phyloP scores from a whole-genome alignment of 2,329 filamentous ascomycete species.

The Pezicula carpinea region DNA sequence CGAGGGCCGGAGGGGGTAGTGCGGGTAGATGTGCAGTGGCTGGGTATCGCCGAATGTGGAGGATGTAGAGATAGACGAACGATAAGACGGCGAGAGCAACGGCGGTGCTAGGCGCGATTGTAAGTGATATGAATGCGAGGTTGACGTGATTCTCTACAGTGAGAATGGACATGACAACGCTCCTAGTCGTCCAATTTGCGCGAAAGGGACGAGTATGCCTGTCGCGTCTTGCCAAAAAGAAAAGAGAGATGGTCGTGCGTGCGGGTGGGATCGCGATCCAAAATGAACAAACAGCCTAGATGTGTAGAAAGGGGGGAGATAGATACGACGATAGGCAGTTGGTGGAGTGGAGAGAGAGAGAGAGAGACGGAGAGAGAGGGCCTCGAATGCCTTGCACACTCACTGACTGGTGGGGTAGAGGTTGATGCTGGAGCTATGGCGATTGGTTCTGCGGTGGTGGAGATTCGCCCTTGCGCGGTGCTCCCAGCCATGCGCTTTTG shows the following conservation, averaged over 20 bases:
- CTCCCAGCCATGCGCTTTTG: background rate
- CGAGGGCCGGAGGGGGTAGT: conserved; percentile 2
- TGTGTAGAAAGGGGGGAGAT: too few species aligned
- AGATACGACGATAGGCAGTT: too few species aligned
- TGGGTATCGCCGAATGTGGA: conserved; percentile 19
- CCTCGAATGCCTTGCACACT: background rate
- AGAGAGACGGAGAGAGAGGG: background rate
- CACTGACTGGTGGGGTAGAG: background rate
- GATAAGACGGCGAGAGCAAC: conserved; percentile 20
- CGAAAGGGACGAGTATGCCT: too few species aligned
- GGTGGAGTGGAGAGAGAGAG: background rate
- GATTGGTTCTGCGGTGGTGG: background rate
- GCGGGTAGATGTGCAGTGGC: conserved; percentile 10
- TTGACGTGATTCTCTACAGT: conserved; percentile 28
- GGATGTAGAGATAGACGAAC: conserved; percentile 25
- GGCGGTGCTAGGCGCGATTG: conserved; percentile 26
- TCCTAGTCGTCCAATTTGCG: too few species aligned
- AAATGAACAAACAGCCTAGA: too few species aligned
- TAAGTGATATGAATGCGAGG: conserved; percentile 25
- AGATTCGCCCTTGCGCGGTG: background rate
- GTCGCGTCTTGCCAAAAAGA: too few species aligned
- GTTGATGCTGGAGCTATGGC: background rate
- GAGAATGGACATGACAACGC: conserved; percentile 24
- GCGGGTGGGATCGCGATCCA: too few species aligned
- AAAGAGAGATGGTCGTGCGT: too few species aligned